Base-by-base conservation (phyloP, 2,329 filamentous ascomycete genomes). In the Epichloe coenophiala region DNA sequence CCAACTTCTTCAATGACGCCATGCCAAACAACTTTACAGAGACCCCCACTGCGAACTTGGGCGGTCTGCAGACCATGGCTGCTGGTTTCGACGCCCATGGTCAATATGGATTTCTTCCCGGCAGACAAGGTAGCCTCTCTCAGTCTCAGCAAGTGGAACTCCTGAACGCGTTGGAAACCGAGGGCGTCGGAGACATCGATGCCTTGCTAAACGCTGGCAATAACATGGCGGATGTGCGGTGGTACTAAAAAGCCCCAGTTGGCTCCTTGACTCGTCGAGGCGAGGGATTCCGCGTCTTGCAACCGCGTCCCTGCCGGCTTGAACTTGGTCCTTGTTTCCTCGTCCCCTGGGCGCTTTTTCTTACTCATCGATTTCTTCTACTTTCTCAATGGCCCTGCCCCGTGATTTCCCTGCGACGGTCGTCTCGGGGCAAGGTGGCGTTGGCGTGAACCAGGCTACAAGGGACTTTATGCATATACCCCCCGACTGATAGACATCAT, bases 91-190 rank as follows among this genome's bases (percentile, higher is more conserved):
- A 57, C 3, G 49, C 53, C 6, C 51, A 56, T 33, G 45, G 46
- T 3, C 57, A 60, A 13, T 62, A 65, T 35, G 60, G 63, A 43
- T 68, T 64, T 53, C 61, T 65, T 3, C 65, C 69, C 27, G 76
- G 77, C 61, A 77, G 74, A 53, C 80, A 80, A 59, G 88, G 81
- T 56, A 86, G 76, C 53, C 71, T 94, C 35, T 90, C 82, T 53
- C 84, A 89, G 55, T 79, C 88, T 60, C 87, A 94, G 65, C 88
- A 93, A 66, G 69, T 83, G 55, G 86, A 95, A 69, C 71, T 95
- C 38, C 88, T 94, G 84, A 80, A 83, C 50, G 81, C 82, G 46
- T 74, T 95, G 36, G 86, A 93, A 64, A 85, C 72, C 57, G 78
- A 84, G 56, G 81, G 80, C 1, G 68, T 82, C 61, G 71, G 69